Conservation (phyloP, 352 stramenopile genomes). For the Bremia lactucae region DNA sequence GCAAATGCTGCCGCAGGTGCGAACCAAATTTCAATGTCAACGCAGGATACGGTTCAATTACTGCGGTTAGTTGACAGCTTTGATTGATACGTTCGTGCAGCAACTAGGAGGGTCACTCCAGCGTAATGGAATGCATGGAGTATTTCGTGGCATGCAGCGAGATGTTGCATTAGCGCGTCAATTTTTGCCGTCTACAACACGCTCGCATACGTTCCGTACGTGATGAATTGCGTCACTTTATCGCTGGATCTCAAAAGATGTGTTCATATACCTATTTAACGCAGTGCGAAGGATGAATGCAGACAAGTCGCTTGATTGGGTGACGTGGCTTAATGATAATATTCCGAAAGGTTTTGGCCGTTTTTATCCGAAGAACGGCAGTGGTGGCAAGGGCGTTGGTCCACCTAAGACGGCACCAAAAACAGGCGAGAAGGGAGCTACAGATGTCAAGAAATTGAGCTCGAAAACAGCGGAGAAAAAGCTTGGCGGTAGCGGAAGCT, state of each 20-base stretch:
- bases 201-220: constrained; percentile 46
- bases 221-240: constrained; percentile 3
- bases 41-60: constrained; percentile 2
- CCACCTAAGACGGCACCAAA: constrained; percentile 47
- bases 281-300: constrained; percentile 35
- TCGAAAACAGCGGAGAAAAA: constrained; percentile 40
- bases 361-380: constrained; percentile 78
- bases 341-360: constrained; percentile 64
- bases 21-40: background rate
- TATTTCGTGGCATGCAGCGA: constrained; percentile 20
- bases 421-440: constrained; percentile 29
- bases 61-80: background rate
- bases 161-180: constrained; percentile 31
- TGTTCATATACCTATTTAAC: background rate
- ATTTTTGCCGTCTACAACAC: constrained; percentile 40
- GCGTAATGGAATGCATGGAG: constrained; percentile 33
- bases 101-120: constrained; percentile 56
- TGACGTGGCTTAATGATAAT: constrained; percentile 71
- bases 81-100: constrained; percentile 15
- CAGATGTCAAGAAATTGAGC: constrained; percentile 60
- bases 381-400: constrained; percentile 26
- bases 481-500: constrained; percentile 19
- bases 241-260: no score
- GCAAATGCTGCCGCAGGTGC: constrained; percentile 66
- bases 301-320: constrained; percentile 48